Evolutionary conservation across 768 basidiomycete species (phyloP).

Genomic region (Leccinum arenicola): DNA sequence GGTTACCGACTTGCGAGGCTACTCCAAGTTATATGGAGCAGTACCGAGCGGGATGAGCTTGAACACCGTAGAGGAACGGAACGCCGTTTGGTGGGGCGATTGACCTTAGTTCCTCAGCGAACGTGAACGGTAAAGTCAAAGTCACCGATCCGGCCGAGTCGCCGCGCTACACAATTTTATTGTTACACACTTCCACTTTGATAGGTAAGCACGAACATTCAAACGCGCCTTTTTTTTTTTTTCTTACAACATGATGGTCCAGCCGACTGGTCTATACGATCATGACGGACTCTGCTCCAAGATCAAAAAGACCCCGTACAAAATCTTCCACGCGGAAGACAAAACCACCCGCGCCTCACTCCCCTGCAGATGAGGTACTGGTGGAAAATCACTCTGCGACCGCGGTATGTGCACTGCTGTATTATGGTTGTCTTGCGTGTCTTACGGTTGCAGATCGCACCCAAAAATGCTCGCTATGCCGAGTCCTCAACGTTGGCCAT

Average conservation of each 20-base stretch:
- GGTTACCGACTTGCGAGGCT: constrained; percentile 1
- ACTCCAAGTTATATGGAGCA: constrained; percentile 1
- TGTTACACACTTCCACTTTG: neutral
- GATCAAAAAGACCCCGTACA: constrained; percentile 49
- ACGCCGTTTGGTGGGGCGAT: neutral
- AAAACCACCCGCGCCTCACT: constrained; percentile 2
- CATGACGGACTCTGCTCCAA: constrained; percentile 43
- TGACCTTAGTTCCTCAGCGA: neutral
- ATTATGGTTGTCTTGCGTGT: neutral
- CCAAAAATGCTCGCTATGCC: constrained; percentile 60
- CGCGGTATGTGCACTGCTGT: constrained; percentile 14
- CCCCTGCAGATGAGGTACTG: constrained; percentile 19
- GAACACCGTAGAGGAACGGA: neutral
- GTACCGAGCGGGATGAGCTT: constrained; percentile 3
- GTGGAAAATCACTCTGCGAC: constrained; percentile 22
- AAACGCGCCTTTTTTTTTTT: neutral
- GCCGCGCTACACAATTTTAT: neutral
- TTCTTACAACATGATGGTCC: neutral
- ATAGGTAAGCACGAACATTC: neutral
- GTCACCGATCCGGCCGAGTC: constrained; percentile 15
- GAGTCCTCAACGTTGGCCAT: constrained; percentile 62
- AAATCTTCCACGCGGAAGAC: constrained; percentile 42
- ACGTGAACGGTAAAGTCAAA: neutral
- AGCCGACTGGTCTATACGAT: constrained; percentile 12
- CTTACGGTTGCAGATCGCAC: constrained; percentile 35